Evolutionary conservation across 768 basidiomycete species (phyloP).

Genomic region (Leucogyrophana mollusca): DNA sequence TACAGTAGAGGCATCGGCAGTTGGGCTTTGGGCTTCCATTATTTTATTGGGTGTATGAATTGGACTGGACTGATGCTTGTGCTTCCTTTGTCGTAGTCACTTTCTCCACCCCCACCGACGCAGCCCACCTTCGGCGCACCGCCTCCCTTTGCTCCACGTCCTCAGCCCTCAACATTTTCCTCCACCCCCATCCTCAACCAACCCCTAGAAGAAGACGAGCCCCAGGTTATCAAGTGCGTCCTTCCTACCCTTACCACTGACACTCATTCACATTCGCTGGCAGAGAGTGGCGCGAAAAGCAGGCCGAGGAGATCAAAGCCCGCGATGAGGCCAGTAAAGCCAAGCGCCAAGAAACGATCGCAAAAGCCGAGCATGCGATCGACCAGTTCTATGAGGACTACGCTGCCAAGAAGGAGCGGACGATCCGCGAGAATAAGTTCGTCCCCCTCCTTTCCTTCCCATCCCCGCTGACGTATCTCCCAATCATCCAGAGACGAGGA

Average conservation of each 20-base stretch:
- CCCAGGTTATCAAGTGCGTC: constrained; percentile 81
- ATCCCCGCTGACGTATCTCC: constrained; percentile 1
- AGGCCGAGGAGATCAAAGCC: constrained; percentile 76
- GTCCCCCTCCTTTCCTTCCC: constrained; percentile 1
- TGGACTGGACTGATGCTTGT: not conserved
- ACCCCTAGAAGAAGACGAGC: constrained; percentile 72
- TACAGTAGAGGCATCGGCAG: too few species aligned
- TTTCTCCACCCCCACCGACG: constrained; percentile 16
- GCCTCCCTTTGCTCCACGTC: constrained; percentile 71
- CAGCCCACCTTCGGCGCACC: constrained; percentile 45
- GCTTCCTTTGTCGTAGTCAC: too few species aligned
- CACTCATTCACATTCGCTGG: not conserved
- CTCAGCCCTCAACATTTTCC: constrained; percentile 67
- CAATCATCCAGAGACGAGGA: constrained; percentile 84
- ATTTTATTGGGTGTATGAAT: not conserved
- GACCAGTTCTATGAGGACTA: constrained; percentile 92
- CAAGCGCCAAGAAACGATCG: constrained; percentile 79
- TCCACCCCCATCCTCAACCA: constrained; percentile 75
- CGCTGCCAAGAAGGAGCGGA: constrained; percentile 82
- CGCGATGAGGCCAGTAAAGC: constrained; percentile 80
- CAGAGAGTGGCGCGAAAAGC: constrained; percentile 87
- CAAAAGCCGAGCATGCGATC: constrained; percentile 81
- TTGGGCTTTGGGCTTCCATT: not conserved
- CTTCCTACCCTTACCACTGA: not conserved
- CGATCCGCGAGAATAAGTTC: constrained; percentile 95